Base-by-base conservation (phyloP, 129 eudicot species). In the Flaveria bidentis region DNA sequence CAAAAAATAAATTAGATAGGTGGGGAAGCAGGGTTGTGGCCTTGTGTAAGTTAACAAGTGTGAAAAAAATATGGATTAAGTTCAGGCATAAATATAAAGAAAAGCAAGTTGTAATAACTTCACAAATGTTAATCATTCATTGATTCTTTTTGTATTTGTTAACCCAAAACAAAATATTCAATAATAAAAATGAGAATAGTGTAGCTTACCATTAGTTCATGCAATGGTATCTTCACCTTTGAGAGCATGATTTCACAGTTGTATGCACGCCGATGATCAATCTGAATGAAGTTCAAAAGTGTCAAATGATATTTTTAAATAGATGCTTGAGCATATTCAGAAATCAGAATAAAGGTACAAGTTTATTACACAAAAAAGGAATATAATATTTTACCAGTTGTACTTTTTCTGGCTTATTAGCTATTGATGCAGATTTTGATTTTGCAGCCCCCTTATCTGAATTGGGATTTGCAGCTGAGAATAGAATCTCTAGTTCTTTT, bases 221-320 rank as follows among this genome's bases (percentile, higher is more conserved):
- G 84, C 87, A 94, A 63, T 61, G 99, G 99, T 68, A 94, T 83
- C 88, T 94, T 94, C 65, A 94, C 93, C 82, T 91, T 91, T 72
- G 97, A 71, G 69, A 94, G 96, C 99, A 94, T 94, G 74, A 94
- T 94, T 84, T 94, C 99, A 80, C 99, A 94, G 74, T 94, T 94
- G 84, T 89, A 85, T 81, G 99, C 99, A 83, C 99, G 76, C 76
- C 96, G 82, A 20, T 81, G 90, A 69, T 94, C 99, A 85, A 94
- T 85, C 99, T 94, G 88, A 84, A 87, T 42, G 17, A 80, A 47
- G 45, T 23, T 41, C 42, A 6, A 13, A 25, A 49, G 33, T 50
- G 61, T 63, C 20, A 51, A 67, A 74, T 2, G 11, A 26, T 55
- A 66, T 46, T 17, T 28, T 8, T 36, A 58, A 60, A 47, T 20